Base-by-base conservation (phyloP, 768 basidiomycete genomes). In the Panus rudis region DNA sequence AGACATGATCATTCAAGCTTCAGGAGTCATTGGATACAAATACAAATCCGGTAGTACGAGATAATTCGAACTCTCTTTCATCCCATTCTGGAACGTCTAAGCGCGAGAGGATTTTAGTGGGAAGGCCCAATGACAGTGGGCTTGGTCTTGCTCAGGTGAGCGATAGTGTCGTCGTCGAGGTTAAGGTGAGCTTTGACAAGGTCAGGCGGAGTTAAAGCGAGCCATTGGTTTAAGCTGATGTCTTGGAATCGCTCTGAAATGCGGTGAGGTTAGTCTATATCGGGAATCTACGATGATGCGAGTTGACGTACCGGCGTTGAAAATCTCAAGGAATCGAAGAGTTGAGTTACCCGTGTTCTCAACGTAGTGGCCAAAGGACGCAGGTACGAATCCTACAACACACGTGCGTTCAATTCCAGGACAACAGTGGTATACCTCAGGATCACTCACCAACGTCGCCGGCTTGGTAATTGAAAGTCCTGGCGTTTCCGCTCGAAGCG, bases 161-260 rank as follows among this genome's bases (percentile, higher is more conserved):
- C 58, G 25, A 81, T 73, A 4, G 68, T 64, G 21, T 70, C 72
- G 22, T 77, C 72, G 11, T 71, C 71, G 41, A 83, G 52, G 22
- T 67, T 67, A 17, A 81, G 69, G 48, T 81, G 75, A 0, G 75
- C 77, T 52, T 78, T 76, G 22, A 84, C 78, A 8, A 83, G 66
- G 26, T 67, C 66, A 5, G 69, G 73, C 2, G 79, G 79, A 0
- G 73, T 76, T 24, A 79, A 55, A 0, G 79, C 76, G 14, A 81
- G 64, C 79, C 79, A 81, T 52, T 62, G 60, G 14, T 47, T 46
- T 39, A 62, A 47, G 35, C 58, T 59, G 25, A 63, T 47, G 34
- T 63, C 62, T 42, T 60, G 50, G 56, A 60, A 63, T 23, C 48
- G 49, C 26, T 58, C 59, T 57, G 35, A 21, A 33, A 30, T 21